Evolutionary conservation across 1,139 yeast species (phyloP).

Genomic region (Chernovozyma sophiae-reginae): DNA sequence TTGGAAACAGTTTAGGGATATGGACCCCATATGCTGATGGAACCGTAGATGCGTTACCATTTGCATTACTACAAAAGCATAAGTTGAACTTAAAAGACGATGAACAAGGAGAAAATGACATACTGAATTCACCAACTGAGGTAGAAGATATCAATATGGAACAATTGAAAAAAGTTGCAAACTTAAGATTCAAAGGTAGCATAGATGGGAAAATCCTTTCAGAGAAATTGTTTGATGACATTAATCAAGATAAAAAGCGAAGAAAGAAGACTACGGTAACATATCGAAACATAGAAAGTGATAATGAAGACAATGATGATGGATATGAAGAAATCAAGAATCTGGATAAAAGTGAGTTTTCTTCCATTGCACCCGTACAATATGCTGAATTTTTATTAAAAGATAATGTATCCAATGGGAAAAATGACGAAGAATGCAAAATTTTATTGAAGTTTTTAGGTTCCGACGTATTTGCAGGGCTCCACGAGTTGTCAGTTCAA

Average conservation of each 20-base stretch:
- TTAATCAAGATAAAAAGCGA: constrained; percentile 12
- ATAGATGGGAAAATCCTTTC: constrained; percentile 28
- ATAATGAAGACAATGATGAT: constrained; percentile 17
- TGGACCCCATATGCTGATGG: constrained; percentile 74
- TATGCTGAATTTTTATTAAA: constrained; percentile 41
- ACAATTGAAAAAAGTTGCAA: constrained; percentile 38
- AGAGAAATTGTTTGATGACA: constrained; percentile 33
- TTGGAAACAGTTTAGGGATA: constrained; percentile 55
- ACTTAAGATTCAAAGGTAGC: constrained; percentile 56
- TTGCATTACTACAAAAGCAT: constrained; percentile 39
- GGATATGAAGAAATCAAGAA: constrained; percentile 17
- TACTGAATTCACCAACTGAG: neutral
- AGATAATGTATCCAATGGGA: constrained; percentile 17
- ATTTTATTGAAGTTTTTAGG: constrained; percentile 59
- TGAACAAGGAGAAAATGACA: constrained; percentile 2
- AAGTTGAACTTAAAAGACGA: constrained; percentile 12
- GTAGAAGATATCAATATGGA: constrained; percentile 8
- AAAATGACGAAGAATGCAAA: constrained; percentile 15
- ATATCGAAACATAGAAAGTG: constrained; percentile 11
- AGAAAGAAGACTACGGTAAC: constrained; percentile 10
- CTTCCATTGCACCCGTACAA: constrained; percentile 55
- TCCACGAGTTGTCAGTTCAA: constrained; percentile 62
- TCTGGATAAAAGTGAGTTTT: constrained; percentile 28
- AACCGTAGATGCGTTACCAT: constrained; percentile 57
- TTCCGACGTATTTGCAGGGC: constrained; percentile 74